phyloP scores from a whole-genome alignment of 2,329 filamentous ascomycete species.

The Gliomastix tumulicola region DNA sequence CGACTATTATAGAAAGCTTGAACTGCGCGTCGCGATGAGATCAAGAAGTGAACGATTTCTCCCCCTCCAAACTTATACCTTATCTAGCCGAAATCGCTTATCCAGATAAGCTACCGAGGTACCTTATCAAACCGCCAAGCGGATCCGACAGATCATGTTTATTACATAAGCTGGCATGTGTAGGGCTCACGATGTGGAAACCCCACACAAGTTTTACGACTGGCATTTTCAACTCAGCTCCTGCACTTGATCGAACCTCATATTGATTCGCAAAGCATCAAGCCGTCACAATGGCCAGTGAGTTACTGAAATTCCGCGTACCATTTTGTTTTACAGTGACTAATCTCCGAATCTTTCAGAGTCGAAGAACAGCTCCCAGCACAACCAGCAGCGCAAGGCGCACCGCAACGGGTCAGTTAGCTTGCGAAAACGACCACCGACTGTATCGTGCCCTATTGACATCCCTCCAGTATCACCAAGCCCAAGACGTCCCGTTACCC shows the following conservation, averaged over 20 bases:
- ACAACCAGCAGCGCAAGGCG: conserved; percentile 97
- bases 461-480: conserved; percentile 86
- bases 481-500: conserved; percentile 99
- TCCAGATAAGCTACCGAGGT: no score
- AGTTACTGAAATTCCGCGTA: conserved; percentile 12
- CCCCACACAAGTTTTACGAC: conserved; percentile 19
- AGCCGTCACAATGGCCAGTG: conserved; percentile 34
- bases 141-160: no score
- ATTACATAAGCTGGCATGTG: no score
- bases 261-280: conserved; percentile 8
- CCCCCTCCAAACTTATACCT: no score
- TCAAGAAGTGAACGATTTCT: no score
- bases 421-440: not conserved
- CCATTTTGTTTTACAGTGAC: not conserved
- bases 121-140: no score
- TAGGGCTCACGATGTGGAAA: conserved; percentile 1
- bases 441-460: not conserved
- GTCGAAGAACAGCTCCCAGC: conserved; percentile 99
- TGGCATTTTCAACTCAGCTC: not conserved
- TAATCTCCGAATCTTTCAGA: conserved; percentile 45
- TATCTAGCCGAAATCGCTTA: no score
- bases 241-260: conserved; percentile 1
- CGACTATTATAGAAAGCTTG: no score
- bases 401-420: conserved; percentile 89
- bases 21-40: no score